Evolutionary conservation across 352 stramenopile genomes (phyloP).

Genomic region (Phytophthora hybrid): DNA sequence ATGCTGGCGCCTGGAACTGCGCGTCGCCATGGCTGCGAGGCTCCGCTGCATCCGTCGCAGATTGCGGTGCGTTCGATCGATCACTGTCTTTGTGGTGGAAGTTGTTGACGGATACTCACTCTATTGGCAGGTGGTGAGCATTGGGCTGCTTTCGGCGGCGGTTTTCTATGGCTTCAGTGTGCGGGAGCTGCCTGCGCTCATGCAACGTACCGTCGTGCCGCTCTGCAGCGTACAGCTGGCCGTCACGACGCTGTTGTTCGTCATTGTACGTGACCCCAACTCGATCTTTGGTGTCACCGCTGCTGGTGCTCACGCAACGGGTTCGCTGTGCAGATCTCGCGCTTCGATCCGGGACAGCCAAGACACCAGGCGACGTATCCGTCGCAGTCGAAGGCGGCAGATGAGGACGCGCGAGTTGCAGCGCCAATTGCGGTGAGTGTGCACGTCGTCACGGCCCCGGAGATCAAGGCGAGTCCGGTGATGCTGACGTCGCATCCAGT

Average conservation of each 20-base stretch:
- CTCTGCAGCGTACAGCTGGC: constrained; percentile 59
- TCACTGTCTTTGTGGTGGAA: not conserved
- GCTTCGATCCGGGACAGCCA: constrained; percentile 47
- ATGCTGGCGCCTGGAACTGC: constrained; percentile 13
- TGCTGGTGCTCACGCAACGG: not conserved
- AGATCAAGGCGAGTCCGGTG: not conserved
- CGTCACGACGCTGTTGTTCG: constrained; percentile 44
- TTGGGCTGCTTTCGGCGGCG: constrained; percentile 44
- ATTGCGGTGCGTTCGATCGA: constrained; percentile 35
- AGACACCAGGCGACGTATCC: constrained; percentile 10
- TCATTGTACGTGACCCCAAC: constrained; percentile 30
- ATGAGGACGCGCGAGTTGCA: constrained; percentile 5
- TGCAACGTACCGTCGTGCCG: constrained; percentile 44
- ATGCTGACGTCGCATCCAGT: constrained; percentile 26
- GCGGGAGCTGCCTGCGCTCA: constrained; percentile 49
- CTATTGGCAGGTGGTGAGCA: constrained; percentile 43
- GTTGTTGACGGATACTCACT: not conserved
- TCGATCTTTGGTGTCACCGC: not conserved
- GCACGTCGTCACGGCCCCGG: not conserved
- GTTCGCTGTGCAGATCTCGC: constrained; percentile 52
- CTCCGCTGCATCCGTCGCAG: constrained; percentile 51
- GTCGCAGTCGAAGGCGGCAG: not conserved
- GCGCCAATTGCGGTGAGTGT: constrained; percentile 6
- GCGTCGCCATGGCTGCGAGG: constrained; percentile 60
- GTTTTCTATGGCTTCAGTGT: constrained; percentile 61